Conservation (phyloP, 352 stramenopile genomes). For the Pythium vanterpoolii region DNA sequence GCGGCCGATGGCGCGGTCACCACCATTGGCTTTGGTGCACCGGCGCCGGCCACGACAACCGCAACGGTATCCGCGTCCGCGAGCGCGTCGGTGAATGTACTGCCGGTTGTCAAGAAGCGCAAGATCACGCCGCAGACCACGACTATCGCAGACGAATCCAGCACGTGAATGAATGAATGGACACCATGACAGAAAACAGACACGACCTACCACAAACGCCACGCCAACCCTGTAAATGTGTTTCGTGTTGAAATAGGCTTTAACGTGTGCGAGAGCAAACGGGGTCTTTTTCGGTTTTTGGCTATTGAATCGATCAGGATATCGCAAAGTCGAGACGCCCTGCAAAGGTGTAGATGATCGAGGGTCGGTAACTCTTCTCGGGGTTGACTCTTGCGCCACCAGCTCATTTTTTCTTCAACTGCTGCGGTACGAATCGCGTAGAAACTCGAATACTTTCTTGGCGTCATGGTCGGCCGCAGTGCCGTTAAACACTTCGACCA, state of each 20-base stretch:
- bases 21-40: slow-evolving; percentile 63
- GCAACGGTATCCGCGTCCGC: neutral
- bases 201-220: neutral
- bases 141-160: slow-evolving; percentile 4
- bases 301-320: no score
- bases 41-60: slow-evolving; percentile 16
- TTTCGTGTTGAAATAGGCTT: no score
- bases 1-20: slow-evolving; percentile 35
- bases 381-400: no score
- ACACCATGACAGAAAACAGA: no score
- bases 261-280: no score
- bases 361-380: no score
- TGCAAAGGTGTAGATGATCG: no score
- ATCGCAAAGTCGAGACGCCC: neutral
- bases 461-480: slow-evolving; percentile 59
- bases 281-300: no score
- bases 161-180: slow-evolving; percentile 13
- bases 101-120: slow-evolving; percentile 70
- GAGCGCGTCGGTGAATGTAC: slow-evolving; percentile 51
- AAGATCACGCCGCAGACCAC: slow-evolving; percentile 33
- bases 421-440: slow-evolving; percentile 70
- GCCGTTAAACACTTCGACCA: slow-evolving; percentile 49
- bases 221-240: no score
- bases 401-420: neutral
- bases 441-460: slow-evolving; percentile 69